These are phyloP conservation scores for Globisporangium middletonii DNA, from an alignment of 352 stramenopile genomes.

Conservation along the genomic window DNA sequence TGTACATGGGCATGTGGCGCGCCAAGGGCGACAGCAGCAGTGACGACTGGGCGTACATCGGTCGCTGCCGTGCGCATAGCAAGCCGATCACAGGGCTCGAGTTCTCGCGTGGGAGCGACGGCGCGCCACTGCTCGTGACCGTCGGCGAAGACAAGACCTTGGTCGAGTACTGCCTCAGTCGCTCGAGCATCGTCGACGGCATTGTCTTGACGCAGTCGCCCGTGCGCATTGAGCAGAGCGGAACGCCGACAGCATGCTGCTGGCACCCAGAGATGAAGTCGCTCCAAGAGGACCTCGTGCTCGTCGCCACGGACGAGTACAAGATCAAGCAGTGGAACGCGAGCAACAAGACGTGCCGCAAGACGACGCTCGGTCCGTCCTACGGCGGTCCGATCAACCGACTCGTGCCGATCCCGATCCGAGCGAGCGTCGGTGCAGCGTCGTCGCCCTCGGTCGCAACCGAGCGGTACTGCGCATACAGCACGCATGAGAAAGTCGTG, in stretches of 20 bases:
- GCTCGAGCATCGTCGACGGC: slow-evolving; percentile 81
- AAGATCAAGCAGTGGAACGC: slow-evolving; percentile 93
- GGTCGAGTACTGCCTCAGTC: slow-evolving; percentile 86
- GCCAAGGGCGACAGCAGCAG: slow-evolving; percentile 27
- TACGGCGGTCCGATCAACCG: slow-evolving; percentile 88
- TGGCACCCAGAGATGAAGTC: slow-evolving; percentile 83
- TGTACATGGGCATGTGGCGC: slow-evolving; percentile 77
- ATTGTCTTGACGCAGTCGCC: slow-evolving; percentile 72
- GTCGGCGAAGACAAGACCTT: slow-evolving; percentile 83
- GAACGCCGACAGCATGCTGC: slow-evolving; percentile 80
- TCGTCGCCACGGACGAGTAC: slow-evolving; percentile 90
- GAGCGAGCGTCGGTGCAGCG: not conserved
- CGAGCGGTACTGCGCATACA: slow-evolving; percentile 79
- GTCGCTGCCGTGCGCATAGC: slow-evolving; percentile 66
- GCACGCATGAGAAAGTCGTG: slow-evolving; percentile 79
- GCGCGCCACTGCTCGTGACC: slow-evolving; percentile 74
- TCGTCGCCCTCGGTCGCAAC: slow-evolving; percentile 5
- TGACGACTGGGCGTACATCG: slow-evolving; percentile 82
- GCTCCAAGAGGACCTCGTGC: slow-evolving; percentile 84
- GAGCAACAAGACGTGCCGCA: slow-evolving; percentile 87
- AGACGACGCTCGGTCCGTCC: slow-evolving; percentile 86
- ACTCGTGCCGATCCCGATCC: slow-evolving; percentile 56
- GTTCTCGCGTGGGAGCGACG: slow-evolving; percentile 74
- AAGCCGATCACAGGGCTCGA: slow-evolving; percentile 85
- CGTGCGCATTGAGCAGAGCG: slow-evolving; percentile 79